Percentiles rank a stretch among this genome's conserved stretches.
Evolutionary conservation across 129 eudicot species (phyloP).

Genomic region (Oenanthe sinensis): DNA sequence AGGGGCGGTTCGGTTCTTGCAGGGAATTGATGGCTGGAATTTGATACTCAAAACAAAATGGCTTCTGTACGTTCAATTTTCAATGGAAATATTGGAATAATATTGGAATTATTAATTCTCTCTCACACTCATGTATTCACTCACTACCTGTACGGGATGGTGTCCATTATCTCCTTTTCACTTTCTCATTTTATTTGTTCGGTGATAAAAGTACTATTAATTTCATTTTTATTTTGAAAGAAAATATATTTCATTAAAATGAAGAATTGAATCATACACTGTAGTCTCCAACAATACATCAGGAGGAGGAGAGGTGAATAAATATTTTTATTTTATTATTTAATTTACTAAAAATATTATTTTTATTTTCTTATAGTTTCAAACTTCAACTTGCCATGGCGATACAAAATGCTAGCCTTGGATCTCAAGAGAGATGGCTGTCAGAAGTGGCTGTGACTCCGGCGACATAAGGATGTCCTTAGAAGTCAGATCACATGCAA

Average conservation of each 20-base stretch:
- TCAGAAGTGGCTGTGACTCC: conserved; percentile 2
- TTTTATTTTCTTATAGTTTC: neutral
- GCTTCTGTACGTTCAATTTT: conserved; percentile 6
- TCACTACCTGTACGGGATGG: neutral
- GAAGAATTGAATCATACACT: no score
- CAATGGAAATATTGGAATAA: conserved; percentile 14
- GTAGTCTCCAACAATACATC: no score
- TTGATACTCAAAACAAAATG: conserved; percentile 48
- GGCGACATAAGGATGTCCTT: neutral
- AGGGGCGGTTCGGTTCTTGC: conserved; percentile 12
- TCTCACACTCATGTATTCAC: neutral
- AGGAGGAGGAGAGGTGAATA: no score
- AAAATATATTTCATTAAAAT: no score
- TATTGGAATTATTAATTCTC: conserved; percentile 15
- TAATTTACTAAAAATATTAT: no score
- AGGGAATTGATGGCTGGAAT: conserved; percentile 29
- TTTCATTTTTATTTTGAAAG: no score
- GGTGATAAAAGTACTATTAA: no score
- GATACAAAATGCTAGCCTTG: neutral
- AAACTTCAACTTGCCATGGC: neutral
- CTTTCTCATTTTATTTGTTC: no score
- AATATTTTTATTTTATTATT: no score
- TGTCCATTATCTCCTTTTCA: neutral
- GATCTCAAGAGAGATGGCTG: neutral
- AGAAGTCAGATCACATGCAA: conserved; percentile 1